A percentile compares a stretch with the other conserved stretches of the same genome.
Evolutionary conservation across 2,329 filamentous ascomycete genomes (phyloP).

Genomic region (Colletotrichum orchidophilum): DNA sequence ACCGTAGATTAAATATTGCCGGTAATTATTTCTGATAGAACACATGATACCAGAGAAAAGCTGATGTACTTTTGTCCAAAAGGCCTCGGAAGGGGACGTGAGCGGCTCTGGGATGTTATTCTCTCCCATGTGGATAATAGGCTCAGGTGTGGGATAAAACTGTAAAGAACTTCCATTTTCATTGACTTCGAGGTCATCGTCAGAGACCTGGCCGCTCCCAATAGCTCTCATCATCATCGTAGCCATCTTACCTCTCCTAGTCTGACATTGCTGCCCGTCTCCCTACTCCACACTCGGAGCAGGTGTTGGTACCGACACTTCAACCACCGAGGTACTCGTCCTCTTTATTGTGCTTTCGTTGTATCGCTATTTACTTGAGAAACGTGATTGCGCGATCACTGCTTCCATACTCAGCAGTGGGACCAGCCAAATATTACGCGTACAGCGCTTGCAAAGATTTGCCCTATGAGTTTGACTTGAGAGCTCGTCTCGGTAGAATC

Average conservation of each 20-base stretch:
- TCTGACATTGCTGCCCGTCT: not conserved
- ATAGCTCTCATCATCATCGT: not conserved
- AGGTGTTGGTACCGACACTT: not conserved
- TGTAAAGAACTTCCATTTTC: not conserved
- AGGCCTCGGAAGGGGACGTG: too few species aligned
- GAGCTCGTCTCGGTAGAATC: conserved; percentile 23
- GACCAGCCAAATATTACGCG: conserved; percentile 30
- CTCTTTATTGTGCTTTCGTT: not conserved
- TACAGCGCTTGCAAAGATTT: conserved; percentile 21
- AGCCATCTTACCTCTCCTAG: not conserved
- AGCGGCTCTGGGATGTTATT: not conserved
- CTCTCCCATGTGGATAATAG: not conserved
- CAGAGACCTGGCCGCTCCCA: not conserved
- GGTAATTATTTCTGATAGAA: not conserved
- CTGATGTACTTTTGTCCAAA: not conserved
- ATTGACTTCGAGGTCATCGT: not conserved
- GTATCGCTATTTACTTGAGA: not conserved
- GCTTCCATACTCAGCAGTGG: not conserved
- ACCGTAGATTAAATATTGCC: not conserved
- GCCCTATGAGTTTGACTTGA: conserved; percentile 28
- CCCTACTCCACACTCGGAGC: not conserved
- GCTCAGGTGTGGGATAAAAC: not conserved
- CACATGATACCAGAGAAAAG: not conserved
- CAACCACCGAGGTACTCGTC: not conserved
- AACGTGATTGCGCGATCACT: not conserved